Conservation (phyloP, 495 filamentous ascomycete species). For the Penicillium simplicissimum region DNA sequence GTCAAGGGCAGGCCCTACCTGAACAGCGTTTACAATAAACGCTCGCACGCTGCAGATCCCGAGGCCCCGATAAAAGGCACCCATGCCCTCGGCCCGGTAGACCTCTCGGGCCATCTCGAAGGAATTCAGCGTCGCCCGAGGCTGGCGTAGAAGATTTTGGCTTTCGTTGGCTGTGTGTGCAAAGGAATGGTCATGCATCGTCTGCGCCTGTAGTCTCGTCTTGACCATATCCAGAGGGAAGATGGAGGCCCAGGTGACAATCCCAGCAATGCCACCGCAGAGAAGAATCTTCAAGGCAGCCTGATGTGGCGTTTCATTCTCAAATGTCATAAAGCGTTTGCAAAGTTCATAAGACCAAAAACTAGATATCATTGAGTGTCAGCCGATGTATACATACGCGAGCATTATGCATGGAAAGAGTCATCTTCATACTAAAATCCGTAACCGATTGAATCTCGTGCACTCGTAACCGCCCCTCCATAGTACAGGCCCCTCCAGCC, state of each 20-base stretch:
- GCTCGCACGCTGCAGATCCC: constrained; percentile 77
- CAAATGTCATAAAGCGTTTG: constrained; percentile 52
- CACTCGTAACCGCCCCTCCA: constrained; percentile 74
- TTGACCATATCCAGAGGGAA: constrained; percentile 91
- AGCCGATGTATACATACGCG: constrained; percentile 13
- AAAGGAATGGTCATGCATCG: constrained; percentile 26
- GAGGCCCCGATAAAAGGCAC: constrained; percentile 76
- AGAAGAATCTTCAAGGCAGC: constrained; percentile 67
- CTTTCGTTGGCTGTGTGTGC: constrained; percentile 34
- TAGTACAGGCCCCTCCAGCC: constrained; percentile 73
- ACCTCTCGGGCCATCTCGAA: constrained; percentile 61
- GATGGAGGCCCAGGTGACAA: constrained; percentile 81
- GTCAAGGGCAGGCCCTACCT: constrained; percentile 38
- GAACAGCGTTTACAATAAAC: constrained; percentile 77
- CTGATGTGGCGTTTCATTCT: constrained; percentile 41
- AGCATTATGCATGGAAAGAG: constrained; percentile 3
- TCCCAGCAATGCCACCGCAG: constrained; percentile 81
- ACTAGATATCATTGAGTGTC: constrained; percentile 34
- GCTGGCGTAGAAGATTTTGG: constrained; percentile 23
- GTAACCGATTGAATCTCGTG: constrained; percentile 83
- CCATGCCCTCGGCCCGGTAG: constrained; percentile 63
- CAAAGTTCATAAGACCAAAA: constrained; percentile 85
- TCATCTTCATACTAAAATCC: constrained; percentile 74
- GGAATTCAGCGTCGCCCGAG: constrained; percentile 47
- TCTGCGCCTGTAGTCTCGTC: constrained; percentile 77